These are phyloP conservation scores for Bipolaris bicolor DNA, from an alignment of 2,329 filamentous ascomycete genomes.

Conservation along the genomic window DNA sequence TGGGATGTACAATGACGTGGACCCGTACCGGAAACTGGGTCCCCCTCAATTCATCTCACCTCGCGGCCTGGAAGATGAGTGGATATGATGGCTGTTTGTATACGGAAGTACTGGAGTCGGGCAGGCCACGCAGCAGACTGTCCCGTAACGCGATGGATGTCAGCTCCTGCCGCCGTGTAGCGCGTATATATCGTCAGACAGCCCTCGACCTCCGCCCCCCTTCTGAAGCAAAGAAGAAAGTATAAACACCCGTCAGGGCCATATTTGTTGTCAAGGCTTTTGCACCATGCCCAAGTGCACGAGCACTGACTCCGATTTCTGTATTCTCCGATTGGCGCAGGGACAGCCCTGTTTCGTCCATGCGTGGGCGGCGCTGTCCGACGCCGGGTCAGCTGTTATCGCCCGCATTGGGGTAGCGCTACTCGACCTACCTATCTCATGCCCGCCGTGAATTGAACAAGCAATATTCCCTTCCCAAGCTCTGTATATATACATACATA, in stretches of 20 bases:
- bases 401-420: conserved; percentile 10
- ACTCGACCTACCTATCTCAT: conserved; percentile 12
- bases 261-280: neutral
- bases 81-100: neutral
- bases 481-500: neutral
- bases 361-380: conserved; percentile 18
- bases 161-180: neutral
- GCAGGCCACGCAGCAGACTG: neutral
- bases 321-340: conserved; percentile 17
- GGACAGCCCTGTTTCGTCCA: conserved; percentile 4
- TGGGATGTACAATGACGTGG: conserved; percentile 20
- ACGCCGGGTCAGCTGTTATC: conserved; percentile 11
- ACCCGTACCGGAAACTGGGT: neutral
- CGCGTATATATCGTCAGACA: neutral
- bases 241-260: neutral
- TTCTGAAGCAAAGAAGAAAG: conserved; percentile 10
- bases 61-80: neutral
- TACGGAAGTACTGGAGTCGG: neutral
- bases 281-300: neutral
- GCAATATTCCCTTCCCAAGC: neutral
- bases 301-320: conserved; percentile 1
- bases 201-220: neutral
- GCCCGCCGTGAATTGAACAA: conserved; percentile 9
- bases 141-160: neutral
- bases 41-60: neutral